Conservation (phyloP, 2,329 filamentous ascomycete genomes). For the Aspergillus aculeatinus region DNA sequence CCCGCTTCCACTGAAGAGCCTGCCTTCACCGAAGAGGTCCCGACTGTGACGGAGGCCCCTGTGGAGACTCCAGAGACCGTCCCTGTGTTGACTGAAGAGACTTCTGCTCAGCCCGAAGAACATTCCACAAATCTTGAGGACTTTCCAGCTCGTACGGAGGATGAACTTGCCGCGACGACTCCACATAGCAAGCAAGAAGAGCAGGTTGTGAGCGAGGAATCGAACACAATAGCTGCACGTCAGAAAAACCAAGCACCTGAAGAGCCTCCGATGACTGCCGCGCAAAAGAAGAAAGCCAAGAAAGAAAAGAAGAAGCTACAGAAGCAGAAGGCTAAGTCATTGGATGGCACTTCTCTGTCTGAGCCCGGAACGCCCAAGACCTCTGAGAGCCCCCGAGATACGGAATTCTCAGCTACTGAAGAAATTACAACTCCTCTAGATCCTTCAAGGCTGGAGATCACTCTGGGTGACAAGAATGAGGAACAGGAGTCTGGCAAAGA, state of each 20-base stretch:
- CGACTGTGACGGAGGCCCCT: background rate
- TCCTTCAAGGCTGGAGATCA: background rate
- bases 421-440: background rate
- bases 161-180: background rate
- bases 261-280: constrained; percentile 19
- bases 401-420: background rate
- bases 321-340: background rate
- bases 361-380: constrained; percentile 1
- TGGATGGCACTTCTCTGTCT: background rate
- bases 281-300: constrained; percentile 28
- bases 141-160: background rate
- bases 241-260: constrained; percentile 8
- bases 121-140: background rate
- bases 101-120: background rate
- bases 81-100: background rate
- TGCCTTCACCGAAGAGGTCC: background rate
- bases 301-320: constrained; percentile 28
- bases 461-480: background rate
- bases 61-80: constrained; percentile 1
- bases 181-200: constrained; percentile 8
- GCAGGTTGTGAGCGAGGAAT: constrained; percentile 6
- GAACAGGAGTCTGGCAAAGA: background rate
- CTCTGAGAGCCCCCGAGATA: background rate
- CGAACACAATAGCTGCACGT: constrained; percentile 4
- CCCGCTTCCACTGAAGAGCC: constrained; percentile 1